Evolutionary conservation across 352 stramenopile species (phyloP), one percentile per base, ranked within the genome.

Genomic region (Phytopythium ostracodes): DNA sequence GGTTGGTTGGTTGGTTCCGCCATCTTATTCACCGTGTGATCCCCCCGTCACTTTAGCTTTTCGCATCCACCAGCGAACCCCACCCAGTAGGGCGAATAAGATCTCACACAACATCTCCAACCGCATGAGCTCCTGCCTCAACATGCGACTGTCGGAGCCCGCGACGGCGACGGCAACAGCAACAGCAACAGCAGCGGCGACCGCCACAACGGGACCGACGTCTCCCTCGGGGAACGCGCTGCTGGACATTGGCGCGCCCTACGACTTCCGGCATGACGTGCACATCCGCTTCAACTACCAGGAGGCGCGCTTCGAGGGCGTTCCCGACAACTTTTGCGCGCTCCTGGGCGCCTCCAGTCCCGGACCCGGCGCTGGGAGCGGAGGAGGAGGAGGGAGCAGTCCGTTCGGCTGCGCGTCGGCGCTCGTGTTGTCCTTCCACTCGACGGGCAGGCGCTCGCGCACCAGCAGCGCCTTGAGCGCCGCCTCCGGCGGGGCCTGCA

Each of bases 261-360:
- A 87, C 64, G 86, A 66, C 50, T 76, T 95, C 36, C 79, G 84
- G 25, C 88, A 96, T 59, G 84, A 93, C 65, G 70, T 96, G 51
- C 87, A 96, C 65, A 84, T 96, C 40, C 76, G 81, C 62, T 97
- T 94, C 76, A 95, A 97, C 70, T 92, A 84, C 63, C 68, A 88
- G 40, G 79, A 90, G 47, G 85, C 85, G n/a, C 76, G 87, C 14
- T 96, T 92, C 64, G 89, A 96, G 60, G 88, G 88, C 36, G 76
- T 95, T 29, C 85, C 88, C 0, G 77, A 84, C 53, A 91, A 91
- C 63, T 96, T 93, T 52, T 73, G 78, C n/a, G 77, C 54, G 90
- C 68, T 89, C 72, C 56, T 44, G 31, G 52, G 25, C 5, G 2
- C 49, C 24, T 2, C 47, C 0, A n/a, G 31, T 36, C 31, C 31